Evolutionary conservation across 2,329 filamentous ascomycete genomes (phyloP), one percentile per base, ranked within the genome.

Genomic region (Metarhizium rileyi): DNA sequence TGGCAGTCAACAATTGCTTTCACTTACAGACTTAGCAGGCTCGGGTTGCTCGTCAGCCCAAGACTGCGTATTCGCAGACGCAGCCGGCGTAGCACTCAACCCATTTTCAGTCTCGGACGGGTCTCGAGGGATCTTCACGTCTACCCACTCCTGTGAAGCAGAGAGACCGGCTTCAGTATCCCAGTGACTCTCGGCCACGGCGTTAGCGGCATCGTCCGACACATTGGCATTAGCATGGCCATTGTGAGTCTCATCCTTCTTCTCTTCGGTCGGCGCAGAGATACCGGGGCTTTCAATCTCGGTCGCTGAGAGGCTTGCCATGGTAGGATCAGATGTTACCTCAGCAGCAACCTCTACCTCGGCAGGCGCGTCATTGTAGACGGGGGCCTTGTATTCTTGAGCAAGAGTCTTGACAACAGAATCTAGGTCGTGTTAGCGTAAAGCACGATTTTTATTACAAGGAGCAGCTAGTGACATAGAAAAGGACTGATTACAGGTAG

Each of bases 11-110:
- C 7, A 4, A 36, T n/a, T 30, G 26, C n/a, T 25, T 4, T 16
- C 4, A 61, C 70, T 57, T 63, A 77, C 73, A 62, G 73, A 69
- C 27, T 65, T 56, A 35, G 65, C 65, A 49, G 64, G 66, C 52
- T 82, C 79, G 18, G 84, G 80, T 58, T 86, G 79, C 53, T 93
- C 87, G 60, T 95, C 89, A 25, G 87, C 87, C 87, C 87, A 94
- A 59, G 83, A 89, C 62, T 85, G 81, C 27, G 74, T 73, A 59
- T 76, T 75, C 10, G 69, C 63, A 36, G 70, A 66, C 8, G 71
- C 70, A 6, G 79, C 81, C 44, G 81, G 78, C n/a, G 78, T 81
- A 25, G 80, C 79, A 44, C 75, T 69, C 40, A 80, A 64, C 35
- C 80, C 81, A 35, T 76, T 80, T 53, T 93, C 87, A 5, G 85